Conservation (phyloP, 2,329 filamentous ascomycete genomes). For the Botryosphaeria agaves region DNA sequence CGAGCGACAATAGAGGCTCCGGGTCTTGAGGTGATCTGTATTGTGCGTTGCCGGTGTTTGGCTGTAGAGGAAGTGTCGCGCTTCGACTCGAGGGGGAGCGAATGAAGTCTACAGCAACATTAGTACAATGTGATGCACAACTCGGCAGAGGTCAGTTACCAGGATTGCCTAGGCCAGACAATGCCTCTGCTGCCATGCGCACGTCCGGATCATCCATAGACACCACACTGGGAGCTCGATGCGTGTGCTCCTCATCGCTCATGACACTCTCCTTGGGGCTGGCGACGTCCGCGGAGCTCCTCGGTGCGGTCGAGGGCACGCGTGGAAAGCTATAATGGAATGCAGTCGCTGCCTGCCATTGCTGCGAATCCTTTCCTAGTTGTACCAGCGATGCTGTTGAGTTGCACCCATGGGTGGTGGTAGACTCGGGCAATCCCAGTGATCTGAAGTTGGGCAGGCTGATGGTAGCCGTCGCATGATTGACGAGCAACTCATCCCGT, state of each 20-base stretch:
- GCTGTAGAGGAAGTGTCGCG: slow-evolving; percentile 10
- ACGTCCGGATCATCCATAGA: slow-evolving; percentile 32
- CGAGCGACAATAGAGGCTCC: slow-evolving; percentile 70
- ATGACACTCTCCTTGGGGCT: slow-evolving; percentile 28
- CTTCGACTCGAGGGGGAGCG: slow-evolving; percentile 20
- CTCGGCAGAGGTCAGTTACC: slow-evolving; percentile 12
- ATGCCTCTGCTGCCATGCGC: slow-evolving; percentile 30
- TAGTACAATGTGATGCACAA: slow-evolving; percentile 2
- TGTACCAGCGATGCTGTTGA: slow-evolving; percentile 3
- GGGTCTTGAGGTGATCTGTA: slow-evolving; percentile 30
- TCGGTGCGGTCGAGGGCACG: slow-evolving; percentile 13
- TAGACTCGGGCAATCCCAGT: not conserved
- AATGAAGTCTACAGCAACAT: slow-evolving; percentile 19
- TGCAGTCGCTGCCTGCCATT: slow-evolving; percentile 6
- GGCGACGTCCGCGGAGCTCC: slow-evolving; percentile 15
- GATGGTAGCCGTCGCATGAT: slow-evolving; percentile 4
- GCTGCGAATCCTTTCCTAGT: slow-evolving; percentile 2
- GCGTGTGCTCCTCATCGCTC: slow-evolving; percentile 19
- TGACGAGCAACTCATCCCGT: slow-evolving; percentile 14
- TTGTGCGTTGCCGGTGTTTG: slow-evolving; percentile 8
- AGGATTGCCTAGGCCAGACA: slow-evolving; percentile 31
- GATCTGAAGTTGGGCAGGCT: slow-evolving; percentile 3
- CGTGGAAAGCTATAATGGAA: slow-evolving; percentile 11
- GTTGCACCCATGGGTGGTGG: slow-evolving; percentile 6
- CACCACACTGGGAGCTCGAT: slow-evolving; percentile 22